These are phyloP conservation scores for Paecilomyces variotii DNA, from an alignment of 2,329 filamentous ascomycete species.

Conservation along the genomic window DNA sequence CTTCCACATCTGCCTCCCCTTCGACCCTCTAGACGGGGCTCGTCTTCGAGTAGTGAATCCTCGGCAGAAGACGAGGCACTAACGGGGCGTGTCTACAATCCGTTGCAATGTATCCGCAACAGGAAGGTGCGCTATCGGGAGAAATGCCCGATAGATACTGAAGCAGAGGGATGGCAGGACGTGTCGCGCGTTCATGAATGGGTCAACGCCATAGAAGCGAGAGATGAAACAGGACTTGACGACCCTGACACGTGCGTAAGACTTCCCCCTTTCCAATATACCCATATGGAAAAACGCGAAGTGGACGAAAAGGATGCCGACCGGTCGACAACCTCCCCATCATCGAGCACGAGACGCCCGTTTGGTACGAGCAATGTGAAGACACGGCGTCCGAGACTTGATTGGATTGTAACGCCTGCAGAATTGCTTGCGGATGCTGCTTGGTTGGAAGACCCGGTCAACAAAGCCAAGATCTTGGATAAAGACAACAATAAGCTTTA, in stretches of 20 bases:
- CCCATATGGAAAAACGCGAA: slow-evolving; percentile 9
- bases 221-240: slow-evolving; percentile 35
- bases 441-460: slow-evolving; percentile 76
- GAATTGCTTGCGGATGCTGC: slow-evolving; percentile 84
- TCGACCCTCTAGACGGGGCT: slow-evolving; percentile 9
- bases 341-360: slow-evolving; percentile 33
- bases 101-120: slow-evolving; percentile 86
- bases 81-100: slow-evolving; percentile 72
- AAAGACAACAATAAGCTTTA: slow-evolving; percentile 66
- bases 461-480: slow-evolving; percentile 76
- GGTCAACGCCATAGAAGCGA: slow-evolving; percentile 61
- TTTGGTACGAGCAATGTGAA: slow-evolving; percentile 45
- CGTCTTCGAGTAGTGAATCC: slow-evolving; percentile 6
- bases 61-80: slow-evolving; percentile 25
- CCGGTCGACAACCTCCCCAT: slow-evolving; percentile 22
- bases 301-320: slow-evolving; percentile 18
- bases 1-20: slow-evolving; percentile 73
- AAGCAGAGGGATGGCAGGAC: slow-evolving; percentile 69
- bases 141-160: slow-evolving; percentile 63
- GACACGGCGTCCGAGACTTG: slow-evolving; percentile 63
- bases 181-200: slow-evolving; percentile 63
- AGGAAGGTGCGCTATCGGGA: slow-evolving; percentile 75
- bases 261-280: slow-evolving; percentile 35
- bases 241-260: slow-evolving; percentile 38
- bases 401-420: slow-evolving; percentile 76